A percentile compares a stretch with the other conserved stretches of the same genome.
phyloP scores from a whole-genome alignment of 306 rosid genomes.

The Hippophae gyantsensis region DNA sequence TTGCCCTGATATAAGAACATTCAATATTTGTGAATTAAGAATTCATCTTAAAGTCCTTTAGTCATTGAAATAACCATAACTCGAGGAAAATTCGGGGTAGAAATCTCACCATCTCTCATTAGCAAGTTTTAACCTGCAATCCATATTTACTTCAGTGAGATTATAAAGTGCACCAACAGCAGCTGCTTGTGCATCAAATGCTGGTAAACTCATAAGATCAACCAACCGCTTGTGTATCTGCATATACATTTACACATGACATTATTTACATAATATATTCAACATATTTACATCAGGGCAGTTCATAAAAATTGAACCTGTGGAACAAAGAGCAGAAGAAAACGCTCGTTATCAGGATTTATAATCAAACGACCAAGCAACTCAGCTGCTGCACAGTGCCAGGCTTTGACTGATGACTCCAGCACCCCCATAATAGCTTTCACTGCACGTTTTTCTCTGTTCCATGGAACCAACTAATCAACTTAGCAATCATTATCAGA shows the following conservation, averaged over 20 bases:
- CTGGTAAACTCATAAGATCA: conserved; percentile 85
- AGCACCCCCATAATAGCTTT: conserved; percentile 93
- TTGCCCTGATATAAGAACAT: conserved; percentile 54
- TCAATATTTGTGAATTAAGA: neutral
- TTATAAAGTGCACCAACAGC: conserved; percentile 96
- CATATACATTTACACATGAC: conserved; percentile 12
- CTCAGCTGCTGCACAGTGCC: conserved; percentile 98
- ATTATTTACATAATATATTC: neutral
- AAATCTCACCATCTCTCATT: conserved; percentile 75
- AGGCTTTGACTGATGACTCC: conserved; percentile 75
- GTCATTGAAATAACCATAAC: neutral
- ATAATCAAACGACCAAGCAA: conserved; percentile 91
- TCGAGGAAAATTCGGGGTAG: neutral
- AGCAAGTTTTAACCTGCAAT: conserved; percentile 92
- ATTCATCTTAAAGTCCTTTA: neutral
- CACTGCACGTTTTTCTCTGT: conserved; percentile 84
- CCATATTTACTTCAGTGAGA: conserved; percentile 96
- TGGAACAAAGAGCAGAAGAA: conserved; percentile 78
- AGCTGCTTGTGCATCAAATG: conserved; percentile 86
- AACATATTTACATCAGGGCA: neutral
- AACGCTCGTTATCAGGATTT: conserved; percentile 91
- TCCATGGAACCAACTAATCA: conserved; percentile 2
- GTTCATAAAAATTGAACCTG: conserved; percentile 37
- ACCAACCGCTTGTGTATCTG: conserved; percentile 89
- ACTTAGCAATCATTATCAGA: conserved; percentile 10